These are phyloP conservation scores for Clarireedia paspali DNA, from an alignment of 2,329 filamentous ascomycete genomes.

Conservation along the genomic window DNA sequence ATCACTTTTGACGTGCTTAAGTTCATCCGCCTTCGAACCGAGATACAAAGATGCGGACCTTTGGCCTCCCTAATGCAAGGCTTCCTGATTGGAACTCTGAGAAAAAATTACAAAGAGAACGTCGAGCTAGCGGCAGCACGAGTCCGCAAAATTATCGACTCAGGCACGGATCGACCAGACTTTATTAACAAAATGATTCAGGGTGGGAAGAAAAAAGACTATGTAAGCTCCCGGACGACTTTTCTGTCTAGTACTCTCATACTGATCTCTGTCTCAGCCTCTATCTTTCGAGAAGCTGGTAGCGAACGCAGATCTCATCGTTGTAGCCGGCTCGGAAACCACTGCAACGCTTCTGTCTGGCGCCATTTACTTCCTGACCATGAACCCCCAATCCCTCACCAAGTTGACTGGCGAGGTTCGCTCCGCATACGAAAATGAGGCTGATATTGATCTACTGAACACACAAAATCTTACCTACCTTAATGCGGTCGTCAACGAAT, in stretches of 20 bases:
- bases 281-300: slow-evolving; percentile 5
- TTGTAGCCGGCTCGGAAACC: slow-evolving; percentile 11
- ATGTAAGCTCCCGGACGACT: neutral
- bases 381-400: slow-evolving; percentile 26
- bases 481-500: neutral
- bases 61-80: too few species aligned
- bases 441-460: slow-evolving; percentile 31
- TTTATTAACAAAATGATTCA: too few species aligned
- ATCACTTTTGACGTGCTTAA: neutral
- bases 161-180: too few species aligned
- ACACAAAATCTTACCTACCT: neutral
- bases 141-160: too few species aligned
- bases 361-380: slow-evolving; percentile 19
- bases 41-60: neutral
- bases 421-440: slow-evolving; percentile 28
- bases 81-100: too few species aligned
- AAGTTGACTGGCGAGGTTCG: slow-evolving; percentile 35
- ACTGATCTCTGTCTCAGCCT: neutral
- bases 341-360: slow-evolving; percentile 13
- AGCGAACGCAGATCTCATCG: neutral
- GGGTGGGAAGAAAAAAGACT: neutral
- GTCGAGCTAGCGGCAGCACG: too few species aligned
- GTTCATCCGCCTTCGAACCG: neutral
- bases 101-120: too few species aligned
- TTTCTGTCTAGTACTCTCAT: neutral